phyloP scores from a whole-genome alignment of 495 filamentous ascomycete genomes.

The Aspergillus incahuasiensis region DNA sequence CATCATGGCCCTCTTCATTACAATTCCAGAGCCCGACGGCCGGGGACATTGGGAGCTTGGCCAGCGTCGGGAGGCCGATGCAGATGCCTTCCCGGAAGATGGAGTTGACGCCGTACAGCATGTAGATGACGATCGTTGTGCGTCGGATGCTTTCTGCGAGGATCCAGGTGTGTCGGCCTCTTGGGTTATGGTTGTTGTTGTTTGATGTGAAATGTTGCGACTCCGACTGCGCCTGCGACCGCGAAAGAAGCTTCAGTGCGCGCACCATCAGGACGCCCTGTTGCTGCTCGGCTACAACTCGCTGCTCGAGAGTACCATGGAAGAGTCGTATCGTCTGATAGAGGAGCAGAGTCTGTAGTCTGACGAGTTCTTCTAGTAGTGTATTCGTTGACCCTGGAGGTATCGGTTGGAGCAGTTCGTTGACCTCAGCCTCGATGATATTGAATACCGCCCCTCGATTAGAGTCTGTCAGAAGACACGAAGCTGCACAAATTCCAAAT shows the following conservation, averaged over 20 bases:
- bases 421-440: neutral
- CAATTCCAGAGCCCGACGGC: neutral
- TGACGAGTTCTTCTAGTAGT: neutral
- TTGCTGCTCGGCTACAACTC: constrained; percentile 1
- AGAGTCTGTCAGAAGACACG: neutral
- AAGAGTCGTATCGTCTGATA: constrained; percentile 8
- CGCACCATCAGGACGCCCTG: neutral
- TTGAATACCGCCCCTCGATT: neutral
- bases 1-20: too few relatives aligned
- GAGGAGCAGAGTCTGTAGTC: neutral
- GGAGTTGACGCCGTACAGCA: constrained; percentile 5
- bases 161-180: neutral
- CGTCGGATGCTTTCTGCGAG: constrained; percentile 4
- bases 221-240: neutral
- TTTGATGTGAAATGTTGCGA: too few relatives aligned
- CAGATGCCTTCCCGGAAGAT: constrained; percentile 3
- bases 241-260: neutral
- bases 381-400: neutral
- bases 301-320: neutral
- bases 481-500: neutral
- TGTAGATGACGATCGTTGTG: neutral
- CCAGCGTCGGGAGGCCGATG: constrained; percentile 2
- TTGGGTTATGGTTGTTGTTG: too few relatives aligned
- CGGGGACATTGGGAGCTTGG: neutral
- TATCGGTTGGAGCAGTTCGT: neutral